Evolutionary conservation across 345 rosid species (phyloP).

Genomic region (Euphorbia peplus): DNA sequence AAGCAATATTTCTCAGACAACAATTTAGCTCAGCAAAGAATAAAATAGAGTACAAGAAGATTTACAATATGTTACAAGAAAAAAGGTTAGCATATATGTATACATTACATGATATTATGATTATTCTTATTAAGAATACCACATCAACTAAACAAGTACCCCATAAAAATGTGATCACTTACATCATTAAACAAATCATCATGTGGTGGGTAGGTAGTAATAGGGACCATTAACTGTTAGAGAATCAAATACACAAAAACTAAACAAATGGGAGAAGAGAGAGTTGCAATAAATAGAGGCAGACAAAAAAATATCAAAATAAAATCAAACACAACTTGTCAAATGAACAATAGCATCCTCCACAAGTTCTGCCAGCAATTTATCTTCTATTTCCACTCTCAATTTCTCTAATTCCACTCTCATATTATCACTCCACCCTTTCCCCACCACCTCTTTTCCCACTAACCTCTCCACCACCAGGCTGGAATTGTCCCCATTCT

Average conservation of each 20-base stretch:
- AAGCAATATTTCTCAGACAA: not conserved
- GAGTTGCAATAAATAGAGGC: slow-evolving; percentile 1
- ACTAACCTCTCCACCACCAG: slow-evolving; percentile 60
- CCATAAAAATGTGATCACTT: slow-evolving; percentile 6
- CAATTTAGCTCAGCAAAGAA: not conserved
- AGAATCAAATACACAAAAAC: slow-evolving; percentile 24
- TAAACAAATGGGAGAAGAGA: slow-evolving; percentile 24
- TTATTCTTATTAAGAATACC: not conserved
- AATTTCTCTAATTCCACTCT: slow-evolving; percentile 50
- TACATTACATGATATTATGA: too few species aligned
- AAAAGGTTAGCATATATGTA: slow-evolving; percentile 10
- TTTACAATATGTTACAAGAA: too few species aligned
- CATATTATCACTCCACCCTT: slow-evolving; percentile 52
- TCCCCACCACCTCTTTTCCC: slow-evolving; percentile 69
- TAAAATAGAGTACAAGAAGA: not conserved
- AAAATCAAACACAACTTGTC: slow-evolving; percentile 22
- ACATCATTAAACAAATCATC: slow-evolving; percentile 26
- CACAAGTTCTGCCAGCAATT: slow-evolving; percentile 70
- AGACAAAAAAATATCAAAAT: not conserved
- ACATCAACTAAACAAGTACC: slow-evolving; percentile 8
- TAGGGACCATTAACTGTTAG: slow-evolving; percentile 24
- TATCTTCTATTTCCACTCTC: slow-evolving; percentile 55
- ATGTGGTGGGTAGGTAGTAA: not conserved
- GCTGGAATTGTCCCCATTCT: slow-evolving; percentile 55
- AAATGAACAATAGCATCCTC: slow-evolving; percentile 63